Conservation (phyloP, 805 yeast species). For the Candida endomychidarum region DNA sequence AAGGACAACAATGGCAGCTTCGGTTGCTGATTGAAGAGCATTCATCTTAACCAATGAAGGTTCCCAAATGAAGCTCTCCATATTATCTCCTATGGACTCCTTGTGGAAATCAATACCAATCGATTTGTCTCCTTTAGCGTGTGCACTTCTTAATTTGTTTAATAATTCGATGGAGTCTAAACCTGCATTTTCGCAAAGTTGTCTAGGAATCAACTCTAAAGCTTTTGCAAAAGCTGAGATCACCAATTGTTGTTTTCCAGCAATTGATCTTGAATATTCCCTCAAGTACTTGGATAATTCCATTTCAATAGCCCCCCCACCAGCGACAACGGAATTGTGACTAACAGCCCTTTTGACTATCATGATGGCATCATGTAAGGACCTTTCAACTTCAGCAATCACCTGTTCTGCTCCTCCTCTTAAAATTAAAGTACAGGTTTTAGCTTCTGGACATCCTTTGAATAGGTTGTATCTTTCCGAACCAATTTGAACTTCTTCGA, state of each 20-base stretch:
- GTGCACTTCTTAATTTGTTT: conserved; percentile 88
- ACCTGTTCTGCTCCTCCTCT: conserved; percentile 99
- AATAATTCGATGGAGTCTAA: conserved; percentile 94
- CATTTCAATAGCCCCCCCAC: conserved; percentile 99
- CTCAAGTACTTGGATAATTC: conserved; percentile 86
- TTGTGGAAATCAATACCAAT: conserved; percentile 88
- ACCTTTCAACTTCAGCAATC: conserved; percentile 95
- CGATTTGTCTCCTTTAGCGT: conserved; percentile 91
- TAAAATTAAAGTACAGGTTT: conserved; percentile 87
- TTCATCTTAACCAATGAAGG: conserved; percentile 92
- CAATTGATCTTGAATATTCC: conserved; percentile 80
- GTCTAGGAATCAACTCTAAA: conserved; percentile 94
- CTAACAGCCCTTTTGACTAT: conserved; percentile 93
- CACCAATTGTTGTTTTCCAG: conserved; percentile 94
- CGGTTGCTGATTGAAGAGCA: conserved; percentile 94
- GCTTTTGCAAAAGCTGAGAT: conserved; percentile 93
- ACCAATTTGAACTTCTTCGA: conserved; percentile 96
- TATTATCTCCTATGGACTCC: conserved; percentile 80
- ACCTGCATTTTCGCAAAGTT: conserved; percentile 98
- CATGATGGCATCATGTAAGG: conserved; percentile 95
- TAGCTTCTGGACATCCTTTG: conserved; percentile 87
- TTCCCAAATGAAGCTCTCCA: conserved; percentile 92
- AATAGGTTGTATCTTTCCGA: conserved; percentile 92
- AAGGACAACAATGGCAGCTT: conserved; percentile 89
- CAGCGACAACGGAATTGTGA: conserved; percentile 87